Evolutionary conservation across 2,329 filamentous ascomycete genomes (phyloP), one percentile per base, ranked within the genome.

Genomic region (Exophiala sp.): DNA sequence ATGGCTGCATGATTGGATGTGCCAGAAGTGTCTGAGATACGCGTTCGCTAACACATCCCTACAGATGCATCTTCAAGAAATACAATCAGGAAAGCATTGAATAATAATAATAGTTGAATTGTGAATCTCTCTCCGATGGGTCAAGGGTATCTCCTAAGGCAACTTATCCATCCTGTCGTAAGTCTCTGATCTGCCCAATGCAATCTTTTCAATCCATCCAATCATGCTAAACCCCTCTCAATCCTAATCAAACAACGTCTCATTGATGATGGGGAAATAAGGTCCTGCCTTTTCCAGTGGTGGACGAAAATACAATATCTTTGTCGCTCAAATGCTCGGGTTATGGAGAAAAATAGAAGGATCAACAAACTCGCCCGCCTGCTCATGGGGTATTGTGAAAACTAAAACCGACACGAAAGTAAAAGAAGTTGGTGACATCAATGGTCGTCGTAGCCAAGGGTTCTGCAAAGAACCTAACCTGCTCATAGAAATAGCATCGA

Each of bases 401-500:
- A 16, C n/a, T 16, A 41, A 20, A 18, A 41, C 5, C 16, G 8
- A 41, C 4, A n/a, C 21, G 6, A 32, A 32, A 43, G 29, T 12
- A 11, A 43, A 43, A 12, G 10, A 24, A 43, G 5, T 24, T n/a
- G 18, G 18, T 24, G 29, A 43, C 20, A 43, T 14, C 20, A 29
- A 43, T 3, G 21, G 41, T n/a, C 18, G n/a, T 20, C n/a, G 24
- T 16, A 43, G 20, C 29, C 41, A 43, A 29, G 12, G 20, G 18
- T 14, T n/a, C n/a, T n/a, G 11, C n/a, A 29, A 29, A 12, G 7
- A 24, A 5, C 10, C 29, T 24, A 43, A 43, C 16, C 9, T 5
- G 7, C 41, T 59, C 43, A 59, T 51, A 57, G 36, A 46, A 61
- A 59, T 32, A 62, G 41, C 63, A 78, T 69, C 14, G 75, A 75